These are phyloP conservation scores for Cymbopogon citratus DNA, from an alignment of 176 grass and related monocot genomes.

Conservation along the genomic window DNA sequence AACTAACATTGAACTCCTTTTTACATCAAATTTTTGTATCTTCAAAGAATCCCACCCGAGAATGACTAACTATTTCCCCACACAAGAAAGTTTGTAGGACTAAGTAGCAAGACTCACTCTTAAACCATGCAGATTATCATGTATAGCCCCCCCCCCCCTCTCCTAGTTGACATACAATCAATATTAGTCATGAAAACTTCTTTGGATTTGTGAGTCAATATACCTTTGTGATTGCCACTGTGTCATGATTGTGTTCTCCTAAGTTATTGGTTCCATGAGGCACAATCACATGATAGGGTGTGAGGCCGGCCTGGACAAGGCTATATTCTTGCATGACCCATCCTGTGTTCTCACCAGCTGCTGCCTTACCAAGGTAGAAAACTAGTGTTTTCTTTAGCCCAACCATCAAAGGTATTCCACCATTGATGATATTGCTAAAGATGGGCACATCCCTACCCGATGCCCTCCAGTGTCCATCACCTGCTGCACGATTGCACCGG, in stretches of 20 bases:
- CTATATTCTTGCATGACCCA: constrained; percentile 64
- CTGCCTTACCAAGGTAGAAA: constrained; percentile 35
- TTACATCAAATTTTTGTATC: background rate
- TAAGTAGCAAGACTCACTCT: background rate
- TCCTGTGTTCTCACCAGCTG: constrained; percentile 9
- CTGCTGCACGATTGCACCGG: background rate
- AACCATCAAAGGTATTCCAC: background rate
- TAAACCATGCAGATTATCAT: background rate
- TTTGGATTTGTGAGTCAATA: background rate
- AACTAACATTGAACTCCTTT: background rate
- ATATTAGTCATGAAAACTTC: background rate
- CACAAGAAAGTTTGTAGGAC: background rate
- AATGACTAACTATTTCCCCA: background rate
- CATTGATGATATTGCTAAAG: background rate
- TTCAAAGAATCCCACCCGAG: too few relatives aligned
- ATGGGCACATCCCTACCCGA: constrained; percentile 34
- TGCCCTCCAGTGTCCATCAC: constrained; percentile 50
- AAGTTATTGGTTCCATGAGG: background rate
- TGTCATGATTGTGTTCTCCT: too few relatives aligned
- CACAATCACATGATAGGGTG: background rate
- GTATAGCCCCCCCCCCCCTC: background rate
- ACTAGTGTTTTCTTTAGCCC: constrained; percentile 41
- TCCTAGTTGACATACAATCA: background rate
- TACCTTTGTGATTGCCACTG: background rate
- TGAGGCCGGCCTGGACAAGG: constrained; percentile 1